These are phyloP conservation scores for Aspergillus amoenus DNA, from an alignment of 2,329 filamentous ascomycete genomes.

Conservation along the genomic window DNA sequence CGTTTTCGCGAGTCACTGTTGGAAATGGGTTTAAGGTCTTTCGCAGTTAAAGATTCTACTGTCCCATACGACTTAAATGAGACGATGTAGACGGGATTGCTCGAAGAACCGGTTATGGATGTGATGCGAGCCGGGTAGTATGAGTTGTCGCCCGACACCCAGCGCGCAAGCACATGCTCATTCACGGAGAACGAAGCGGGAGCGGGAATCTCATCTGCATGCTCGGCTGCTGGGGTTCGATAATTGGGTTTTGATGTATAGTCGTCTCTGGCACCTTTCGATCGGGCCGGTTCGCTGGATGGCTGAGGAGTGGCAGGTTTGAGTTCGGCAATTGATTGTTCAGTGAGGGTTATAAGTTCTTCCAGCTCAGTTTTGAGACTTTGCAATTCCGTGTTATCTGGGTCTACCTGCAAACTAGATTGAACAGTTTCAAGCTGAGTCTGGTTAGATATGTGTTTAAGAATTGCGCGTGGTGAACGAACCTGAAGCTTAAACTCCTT, in stretches of 20 bases:
- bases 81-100: slow-evolving; percentile 87
- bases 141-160: slow-evolving; percentile 81
- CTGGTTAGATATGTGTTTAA: background rate
- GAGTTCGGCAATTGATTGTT: slow-evolving; percentile 78
- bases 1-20: slow-evolving; percentile 69
- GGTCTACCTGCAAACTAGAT: slow-evolving; percentile 73
- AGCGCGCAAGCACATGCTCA: slow-evolving; percentile 86
- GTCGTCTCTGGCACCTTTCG: slow-evolving; percentile 81
- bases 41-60: slow-evolving; percentile 76
- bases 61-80: slow-evolving; percentile 87
- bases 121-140: slow-evolving; percentile 94
- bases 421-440: slow-evolving; percentile 75
- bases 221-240: slow-evolving; percentile 44
- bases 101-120: slow-evolving; percentile 88
- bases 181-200: slow-evolving; percentile 75
- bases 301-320: slow-evolving; percentile 52
- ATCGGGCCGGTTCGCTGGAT: slow-evolving; percentile 46
- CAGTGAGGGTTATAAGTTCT: slow-evolving; percentile 74
- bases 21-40: slow-evolving; percentile 78
- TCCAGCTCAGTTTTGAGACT: slow-evolving; percentile 78
- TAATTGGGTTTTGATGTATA: slow-evolving; percentile 69
- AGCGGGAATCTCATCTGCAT: slow-evolving; percentile 54
- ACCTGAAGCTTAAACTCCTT: slow-evolving; percentile 63
- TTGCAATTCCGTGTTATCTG: slow-evolving; percentile 75
- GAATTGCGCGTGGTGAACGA: slow-evolving; percentile 3